phyloP scores from a whole-genome alignment of 139 green algal species.

The Chlamydomonas sp. region DNA sequence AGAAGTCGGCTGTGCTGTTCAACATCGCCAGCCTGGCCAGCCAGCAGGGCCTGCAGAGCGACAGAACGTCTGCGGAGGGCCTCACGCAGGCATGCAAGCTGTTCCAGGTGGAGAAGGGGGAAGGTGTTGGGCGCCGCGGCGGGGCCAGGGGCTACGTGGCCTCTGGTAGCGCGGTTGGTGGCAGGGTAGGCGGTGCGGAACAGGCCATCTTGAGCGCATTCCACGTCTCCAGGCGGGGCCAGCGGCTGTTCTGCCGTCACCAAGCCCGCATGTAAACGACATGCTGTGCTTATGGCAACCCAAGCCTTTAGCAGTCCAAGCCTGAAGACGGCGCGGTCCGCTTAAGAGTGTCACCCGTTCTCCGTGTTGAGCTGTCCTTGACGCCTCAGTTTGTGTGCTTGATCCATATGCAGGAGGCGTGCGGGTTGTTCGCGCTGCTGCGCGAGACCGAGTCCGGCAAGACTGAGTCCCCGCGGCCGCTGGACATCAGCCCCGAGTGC shows the following conservation, averaged over 20 bases:
- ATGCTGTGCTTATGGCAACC: too few species aligned
- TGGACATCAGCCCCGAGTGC: slow-evolving; percentile 84
- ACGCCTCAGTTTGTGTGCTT: too few species aligned
- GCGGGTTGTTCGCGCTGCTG: slow-evolving; percentile 81
- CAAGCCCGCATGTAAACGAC: too few species aligned
- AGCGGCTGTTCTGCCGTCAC: too few species aligned
- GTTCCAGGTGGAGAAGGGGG: slow-evolving; percentile 67
- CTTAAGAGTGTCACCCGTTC: too few species aligned
- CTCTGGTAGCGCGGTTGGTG: background rate
- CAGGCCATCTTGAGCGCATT: too few species aligned
- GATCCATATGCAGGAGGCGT: slow-evolving; percentile 71
- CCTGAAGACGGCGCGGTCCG: too few species aligned
- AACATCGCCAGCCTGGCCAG: slow-evolving; percentile 85
- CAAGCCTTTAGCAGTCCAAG: too few species aligned
- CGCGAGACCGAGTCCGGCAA: slow-evolving; percentile 74
- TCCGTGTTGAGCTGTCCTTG: background rate
- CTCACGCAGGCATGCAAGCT: slow-evolving; percentile 77
- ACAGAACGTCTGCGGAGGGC: slow-evolving; percentile 76
- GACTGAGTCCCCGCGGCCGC: slow-evolving; percentile 69
- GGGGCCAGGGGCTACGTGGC: background rate
- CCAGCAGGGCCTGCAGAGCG: slow-evolving; percentile 79
- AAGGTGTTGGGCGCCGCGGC: background rate
- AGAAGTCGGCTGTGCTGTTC: slow-evolving; percentile 94
- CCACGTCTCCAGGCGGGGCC: too few species aligned
- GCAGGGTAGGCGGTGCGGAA: background rate